Evolutionary conservation across 148 eudicot species (phyloP), one percentile per base, ranked within the genome.

Genomic region (Fallopia convolvulus): DNA sequence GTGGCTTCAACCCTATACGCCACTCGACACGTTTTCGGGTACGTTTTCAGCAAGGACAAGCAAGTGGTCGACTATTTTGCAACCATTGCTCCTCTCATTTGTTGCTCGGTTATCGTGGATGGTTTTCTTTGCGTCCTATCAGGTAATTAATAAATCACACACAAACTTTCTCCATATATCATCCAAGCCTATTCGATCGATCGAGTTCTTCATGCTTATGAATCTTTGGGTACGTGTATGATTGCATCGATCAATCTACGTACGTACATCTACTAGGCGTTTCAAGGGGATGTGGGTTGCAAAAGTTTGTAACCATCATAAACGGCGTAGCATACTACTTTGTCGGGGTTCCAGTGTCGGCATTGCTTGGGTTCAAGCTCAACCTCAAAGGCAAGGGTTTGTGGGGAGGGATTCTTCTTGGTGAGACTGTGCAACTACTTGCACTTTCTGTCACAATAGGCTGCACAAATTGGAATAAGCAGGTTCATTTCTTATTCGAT

Each of bases 271-370:
- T 17, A 1, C 0, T 72, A 88, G 88, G 88, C 9, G 79, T 86
- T 56, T 87, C 89, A 5, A 83, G 84, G 77, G 88, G 87, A 39
- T 73, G 89, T n/a, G 86, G 89, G 33, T 84, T 87, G 87, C 89
- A 84, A 33, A 79, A 83, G 55, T 63, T 81, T 2, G 86, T 84
- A 39, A 87, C 87, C 8, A 81, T 81, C 74, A 85, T 88, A 10
- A 86, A 84, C 23, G 76, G 81, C 26, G 82, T 78, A 53, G 82
- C 87, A 5, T 86, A 84, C 83, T 88, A 88, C 77, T 39, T 88
- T 15, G 44, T 84, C n/a, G 84, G 84, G n/a, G 74, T 77, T 18
- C 88, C 88, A 1, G 72, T 74, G 2, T 70, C 82, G 20, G 47
- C 50, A 4, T 9, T 81, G 46, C 36, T 86, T 17, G 86, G 82